A percentile compares a stretch with the other conserved stretches of the same genome.
Conservation (phyloP, 2,329 filamentous ascomycete genomes). For the Parastagonospora avenae region DNA sequence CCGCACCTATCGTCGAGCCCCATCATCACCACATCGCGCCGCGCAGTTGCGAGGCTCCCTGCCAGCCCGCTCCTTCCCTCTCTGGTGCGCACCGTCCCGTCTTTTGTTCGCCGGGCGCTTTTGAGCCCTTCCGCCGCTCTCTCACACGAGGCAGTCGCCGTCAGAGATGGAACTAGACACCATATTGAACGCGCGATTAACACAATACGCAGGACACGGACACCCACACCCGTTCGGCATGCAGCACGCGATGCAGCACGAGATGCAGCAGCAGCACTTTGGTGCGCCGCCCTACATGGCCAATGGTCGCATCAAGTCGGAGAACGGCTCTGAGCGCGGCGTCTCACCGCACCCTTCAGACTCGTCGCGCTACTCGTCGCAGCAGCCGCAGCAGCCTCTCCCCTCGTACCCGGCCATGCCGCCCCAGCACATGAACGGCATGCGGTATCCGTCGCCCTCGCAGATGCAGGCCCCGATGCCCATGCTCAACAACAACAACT, state of each 20-base stretch:
- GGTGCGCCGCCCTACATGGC: constrained; percentile 56
- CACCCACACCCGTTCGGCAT: constrained; percentile 42
- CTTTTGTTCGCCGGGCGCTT: constrained; percentile 21
- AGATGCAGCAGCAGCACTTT: constrained; percentile 50
- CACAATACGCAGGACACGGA: constrained; percentile 45
- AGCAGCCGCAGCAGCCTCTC: constrained; percentile 59
- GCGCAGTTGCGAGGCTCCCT: constrained; percentile 30
- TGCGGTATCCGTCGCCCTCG: constrained; percentile 60
- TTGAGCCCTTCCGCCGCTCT: constrained; percentile 21
- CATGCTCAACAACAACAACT: constrained; percentile 62
- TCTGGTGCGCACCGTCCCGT: constrained; percentile 43
- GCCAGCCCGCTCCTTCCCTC: constrained; percentile 27
- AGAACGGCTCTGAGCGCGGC: constrained; percentile 64
- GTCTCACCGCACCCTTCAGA: constrained; percentile 61
- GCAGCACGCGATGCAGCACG: constrained; percentile 51
- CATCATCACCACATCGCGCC: constrained; percentile 30
- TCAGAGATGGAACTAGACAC: constrained; percentile 47
- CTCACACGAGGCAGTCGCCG: constrained; percentile 26
- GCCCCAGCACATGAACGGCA: constrained; percentile 56
- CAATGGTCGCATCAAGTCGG: constrained; percentile 59
- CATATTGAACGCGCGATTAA: constrained; percentile 51
- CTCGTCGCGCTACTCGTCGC: constrained; percentile 62
- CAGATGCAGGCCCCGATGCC: constrained; percentile 58
- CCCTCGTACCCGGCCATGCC: constrained; percentile 56
- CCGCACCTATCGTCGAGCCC: constrained; percentile 21